Conservation (phyloP, 208 protist genomes). For the Leishmania martiniquensis region DNA sequence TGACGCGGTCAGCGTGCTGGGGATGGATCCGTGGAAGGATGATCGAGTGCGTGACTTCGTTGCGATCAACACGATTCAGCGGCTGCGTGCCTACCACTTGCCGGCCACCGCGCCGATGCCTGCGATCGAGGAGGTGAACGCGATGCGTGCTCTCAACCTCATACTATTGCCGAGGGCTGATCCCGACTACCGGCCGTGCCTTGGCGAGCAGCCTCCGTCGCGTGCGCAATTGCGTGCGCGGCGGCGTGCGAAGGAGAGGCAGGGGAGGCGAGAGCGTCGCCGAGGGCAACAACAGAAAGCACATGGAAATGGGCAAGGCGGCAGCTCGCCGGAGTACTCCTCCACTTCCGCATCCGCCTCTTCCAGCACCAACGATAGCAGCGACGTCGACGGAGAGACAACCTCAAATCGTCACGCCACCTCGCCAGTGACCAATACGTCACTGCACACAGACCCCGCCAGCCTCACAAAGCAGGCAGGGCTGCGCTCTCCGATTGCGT, state of each 20-base stretch:
- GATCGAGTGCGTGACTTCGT: slow-evolving; percentile 83
- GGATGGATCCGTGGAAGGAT: slow-evolving; percentile 88
- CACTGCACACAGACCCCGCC: neutral
- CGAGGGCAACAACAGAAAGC: neutral
- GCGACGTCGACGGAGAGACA: neutral
- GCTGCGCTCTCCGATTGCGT: neutral
- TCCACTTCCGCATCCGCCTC: slow-evolving; percentile 3
- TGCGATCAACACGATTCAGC: slow-evolving; percentile 84
- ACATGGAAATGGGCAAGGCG: neutral
- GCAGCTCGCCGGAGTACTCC: neutral
- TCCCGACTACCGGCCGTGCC: slow-evolving; percentile 64
- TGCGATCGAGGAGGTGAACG: slow-evolving; percentile 56
- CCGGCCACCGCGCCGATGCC: slow-evolving; percentile 43
- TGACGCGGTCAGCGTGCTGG: slow-evolving; percentile 28
- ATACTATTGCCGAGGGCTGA: slow-evolving; percentile 58
- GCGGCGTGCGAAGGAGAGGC: slow-evolving; percentile 6
- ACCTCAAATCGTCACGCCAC: neutral
- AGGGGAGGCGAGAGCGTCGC: neutral
- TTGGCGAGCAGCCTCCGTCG: slow-evolving; percentile 30
- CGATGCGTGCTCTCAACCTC: slow-evolving; percentile 60
- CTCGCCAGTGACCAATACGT: neutral
- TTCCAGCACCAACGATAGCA: neutral
- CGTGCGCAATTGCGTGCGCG: slow-evolving; percentile 8
- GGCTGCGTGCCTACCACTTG: slow-evolving; percentile 77
- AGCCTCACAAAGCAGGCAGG: neutral